phyloP scores from a whole-genome alignment of 148 eudicot genomes.

The Polygonum aviculare region DNA sequence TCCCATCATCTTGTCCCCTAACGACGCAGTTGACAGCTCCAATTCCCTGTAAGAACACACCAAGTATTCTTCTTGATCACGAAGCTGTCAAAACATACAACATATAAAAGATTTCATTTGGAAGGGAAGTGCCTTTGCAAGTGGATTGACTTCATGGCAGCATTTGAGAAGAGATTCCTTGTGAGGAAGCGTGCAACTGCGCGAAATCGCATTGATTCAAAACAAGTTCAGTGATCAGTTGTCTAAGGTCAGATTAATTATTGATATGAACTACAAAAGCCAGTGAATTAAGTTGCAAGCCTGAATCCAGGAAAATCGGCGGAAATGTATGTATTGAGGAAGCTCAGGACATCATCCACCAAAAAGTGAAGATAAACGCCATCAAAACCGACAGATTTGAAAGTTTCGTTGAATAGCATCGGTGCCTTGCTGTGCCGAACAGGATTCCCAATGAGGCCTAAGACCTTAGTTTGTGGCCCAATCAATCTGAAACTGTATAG shows the following conservation, averaged over 20 bases:
- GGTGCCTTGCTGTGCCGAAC: slow-evolving; percentile 63
- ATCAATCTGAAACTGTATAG: slow-evolving; percentile 48
- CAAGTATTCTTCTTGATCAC: background rate
- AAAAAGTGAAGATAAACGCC: slow-evolving; percentile 47
- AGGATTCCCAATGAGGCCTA: slow-evolving; percentile 60
- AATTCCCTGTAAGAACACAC: slow-evolving; percentile 47
- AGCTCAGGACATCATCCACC: slow-evolving; percentile 43
- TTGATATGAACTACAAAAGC: background rate
- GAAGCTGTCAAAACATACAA: background rate
- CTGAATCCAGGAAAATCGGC: slow-evolving; percentile 58
- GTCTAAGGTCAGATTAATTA: background rate
- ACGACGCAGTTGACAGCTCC: slow-evolving; percentile 66
- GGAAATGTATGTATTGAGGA: slow-evolving; percentile 46
- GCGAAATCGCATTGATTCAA: background rate
- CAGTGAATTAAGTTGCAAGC: slow-evolving; percentile 5
- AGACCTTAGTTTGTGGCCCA: slow-evolving; percentile 48
- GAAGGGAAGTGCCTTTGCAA: slow-evolving; percentile 35
- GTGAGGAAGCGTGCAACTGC: slow-evolving; percentile 69
- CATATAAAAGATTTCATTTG: too few relatives aligned
- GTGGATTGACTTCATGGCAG: slow-evolving; percentile 49
- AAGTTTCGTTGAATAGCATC: slow-evolving; percentile 40
- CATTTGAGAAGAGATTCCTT: slow-evolving; percentile 42
- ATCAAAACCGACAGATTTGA: slow-evolving; percentile 36
- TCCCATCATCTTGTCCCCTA: slow-evolving; percentile 45
- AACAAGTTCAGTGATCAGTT: background rate